phyloP scores from a whole-genome alignment of 148 eudicot genomes.

The Rhododendron molle region DNA sequence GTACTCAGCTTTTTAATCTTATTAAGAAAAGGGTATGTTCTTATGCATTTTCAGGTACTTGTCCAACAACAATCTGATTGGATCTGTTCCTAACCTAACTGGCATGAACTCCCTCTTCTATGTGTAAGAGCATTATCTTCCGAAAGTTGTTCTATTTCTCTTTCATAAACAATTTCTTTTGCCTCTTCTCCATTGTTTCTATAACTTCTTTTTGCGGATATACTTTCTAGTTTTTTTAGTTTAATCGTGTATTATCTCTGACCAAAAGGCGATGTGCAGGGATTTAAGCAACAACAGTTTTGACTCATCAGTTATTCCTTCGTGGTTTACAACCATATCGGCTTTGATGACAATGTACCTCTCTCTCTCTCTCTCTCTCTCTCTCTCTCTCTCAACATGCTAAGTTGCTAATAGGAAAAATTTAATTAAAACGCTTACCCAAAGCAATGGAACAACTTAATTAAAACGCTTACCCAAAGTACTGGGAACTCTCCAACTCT shows the following conservation, averaged over 20 bases:
- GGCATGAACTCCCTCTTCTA: not conserved
- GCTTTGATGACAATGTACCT: conserved; percentile 54
- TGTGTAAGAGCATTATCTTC: not conserved
- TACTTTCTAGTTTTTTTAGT: not conserved
- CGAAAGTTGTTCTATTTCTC: not conserved
- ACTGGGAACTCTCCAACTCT: no score
- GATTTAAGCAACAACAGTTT: conserved; percentile 56
- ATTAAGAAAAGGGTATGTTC: not conserved
- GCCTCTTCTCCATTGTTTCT: not conserved
- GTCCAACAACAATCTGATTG: not conserved
- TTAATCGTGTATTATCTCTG: not conserved
- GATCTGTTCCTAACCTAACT: not conserved
- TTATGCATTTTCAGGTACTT: not conserved
- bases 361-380: conserved; percentile 12
- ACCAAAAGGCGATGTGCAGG: conserved; percentile 29
- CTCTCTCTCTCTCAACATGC: no score
- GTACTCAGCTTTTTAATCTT: not conserved
- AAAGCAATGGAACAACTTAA: no score
- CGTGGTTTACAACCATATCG: conserved; percentile 38
- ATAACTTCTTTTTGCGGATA: not conserved
- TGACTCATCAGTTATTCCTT: conserved; percentile 30
- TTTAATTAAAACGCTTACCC: no score
- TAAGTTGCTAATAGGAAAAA: no score
- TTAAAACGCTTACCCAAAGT: no score
- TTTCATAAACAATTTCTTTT: not conserved